Evolutionary conservation across 495 filamentous ascomycete genomes (phyloP), one percentile per base, ranked within the genome.

Genomic region (Daldinia decipiens): DNA sequence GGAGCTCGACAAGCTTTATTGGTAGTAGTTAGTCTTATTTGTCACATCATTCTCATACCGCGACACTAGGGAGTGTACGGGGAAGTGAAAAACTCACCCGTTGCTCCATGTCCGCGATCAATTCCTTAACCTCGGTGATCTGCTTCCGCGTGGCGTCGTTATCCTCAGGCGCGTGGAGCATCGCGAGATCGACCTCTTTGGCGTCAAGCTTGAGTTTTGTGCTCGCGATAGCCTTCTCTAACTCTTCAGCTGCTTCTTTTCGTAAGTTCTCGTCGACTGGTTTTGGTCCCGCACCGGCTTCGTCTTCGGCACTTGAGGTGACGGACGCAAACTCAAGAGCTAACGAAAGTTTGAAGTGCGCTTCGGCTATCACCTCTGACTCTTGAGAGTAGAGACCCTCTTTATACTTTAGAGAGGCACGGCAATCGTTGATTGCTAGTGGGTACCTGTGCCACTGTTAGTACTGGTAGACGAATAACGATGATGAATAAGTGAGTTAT

Each of bases 281-380:
- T 21, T 79, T 74, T 21, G 78, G 71, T 8, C 70, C 73, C 3
- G 72, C 67, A 31, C 67, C 74, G 11, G 71, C 62, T 38, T 73
- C 79, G 32, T 86, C 84, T 38, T 87, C 86, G 29, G 84, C 79
- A 13, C 85, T 83, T 40, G 88, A 86, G 34, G 87, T 92, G n/a
- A 93, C 87, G 0, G 93, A 93, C 12, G 91, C 90, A 69, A 98
- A 98, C 78, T 99, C 95, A 19, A 98, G 87, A 0, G 95, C 96
- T 45, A 99, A 88, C 1, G 96, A 97, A 50, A 98, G 88, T 78
- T 97, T 98, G 82, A 90, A 98, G 78, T 98, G 92, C 39, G 92
- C 95, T 84, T 99, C 95, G 32, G 94, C 93, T 59, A 98, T 84
- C 19, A 94, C 84, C 59, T 90, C 89, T 40, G 93, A 94, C 54